Evolutionary conservation across 1,139 yeast genomes (phyloP).

Genomic region (Scheffersomyces parashehatae): DNA sequence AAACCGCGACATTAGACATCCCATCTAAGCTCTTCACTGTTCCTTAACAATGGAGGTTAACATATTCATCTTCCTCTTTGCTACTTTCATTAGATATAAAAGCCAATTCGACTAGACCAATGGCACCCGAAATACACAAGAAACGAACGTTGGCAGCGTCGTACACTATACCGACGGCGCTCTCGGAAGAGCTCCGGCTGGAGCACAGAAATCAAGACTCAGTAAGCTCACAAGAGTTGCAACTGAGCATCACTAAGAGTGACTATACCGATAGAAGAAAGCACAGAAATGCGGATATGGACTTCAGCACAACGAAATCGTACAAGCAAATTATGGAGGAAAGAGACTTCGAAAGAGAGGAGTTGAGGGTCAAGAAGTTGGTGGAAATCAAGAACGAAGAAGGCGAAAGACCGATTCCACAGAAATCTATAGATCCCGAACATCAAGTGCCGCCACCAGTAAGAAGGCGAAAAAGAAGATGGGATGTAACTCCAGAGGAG

Average conservation of each 20-base stretch:
- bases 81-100: not conserved
- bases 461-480: slow-evolving; percentile 17
- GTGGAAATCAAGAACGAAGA: slow-evolving; percentile 17
- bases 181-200: slow-evolving; percentile 24
- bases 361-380: slow-evolving; percentile 20
- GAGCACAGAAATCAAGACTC: slow-evolving; percentile 40
- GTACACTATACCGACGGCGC: slow-evolving; percentile 33
- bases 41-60: not conserved
- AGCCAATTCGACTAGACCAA: not conserved
- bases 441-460: slow-evolving; percentile 15
- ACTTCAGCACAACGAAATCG: slow-evolving; percentile 21
- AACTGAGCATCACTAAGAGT: slow-evolving; percentile 16
- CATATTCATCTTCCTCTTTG: not conserved
- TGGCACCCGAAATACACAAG: slow-evolving; percentile 4
- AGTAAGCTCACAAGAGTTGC: slow-evolving; percentile 21
- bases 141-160: slow-evolving; percentile 26
- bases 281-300: slow-evolving; percentile 24
- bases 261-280: slow-evolving; percentile 24
- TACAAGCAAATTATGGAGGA: slow-evolving; percentile 42
- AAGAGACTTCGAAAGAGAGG: slow-evolving; percentile 32
- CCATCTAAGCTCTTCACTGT: no score
- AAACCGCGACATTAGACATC: no score
- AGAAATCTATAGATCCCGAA: slow-evolving; percentile 31
- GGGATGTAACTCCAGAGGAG: slow-evolving; percentile 41
- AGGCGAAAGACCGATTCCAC: slow-evolving; percentile 14